phyloP scores from a whole-genome alignment of 768 basidiomycete genomes.

The Pleurotus giganteus region DNA sequence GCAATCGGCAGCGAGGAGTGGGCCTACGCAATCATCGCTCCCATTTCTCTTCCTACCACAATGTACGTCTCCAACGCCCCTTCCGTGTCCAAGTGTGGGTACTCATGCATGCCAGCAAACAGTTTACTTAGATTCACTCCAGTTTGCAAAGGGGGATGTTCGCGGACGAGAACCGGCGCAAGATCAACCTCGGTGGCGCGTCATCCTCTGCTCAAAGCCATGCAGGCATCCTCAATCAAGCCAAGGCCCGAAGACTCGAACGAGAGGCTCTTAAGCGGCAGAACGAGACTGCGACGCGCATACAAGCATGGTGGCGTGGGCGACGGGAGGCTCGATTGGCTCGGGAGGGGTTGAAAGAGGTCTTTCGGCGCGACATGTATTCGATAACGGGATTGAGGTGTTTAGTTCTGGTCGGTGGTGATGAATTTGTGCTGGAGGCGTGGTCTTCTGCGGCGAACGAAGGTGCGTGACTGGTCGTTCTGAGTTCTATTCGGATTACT shows the following conservation, averaged over 20 bases:
- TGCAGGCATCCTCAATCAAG: conserved; percentile 57
- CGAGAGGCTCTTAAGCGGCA: conserved; percentile 52
- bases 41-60: no score
- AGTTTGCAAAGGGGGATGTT: no score
- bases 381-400: conserved; percentile 60
- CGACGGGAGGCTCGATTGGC: conserved; percentile 36
- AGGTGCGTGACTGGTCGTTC: background rate
- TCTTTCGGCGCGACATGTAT: conserved; percentile 52
- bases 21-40: no score
- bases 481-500: background rate
- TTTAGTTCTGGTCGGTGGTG: conserved; percentile 59
- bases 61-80: no score
- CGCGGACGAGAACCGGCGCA: conserved; percentile 51
- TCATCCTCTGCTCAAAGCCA: conserved; percentile 49
- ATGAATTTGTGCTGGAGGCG: conserved; percentile 41
- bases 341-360: conserved; percentile 40
- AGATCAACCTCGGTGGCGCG: conserved; percentile 77
- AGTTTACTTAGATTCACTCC: no score
- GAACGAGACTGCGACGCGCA: conserved; percentile 53
- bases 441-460: conserved; percentile 42
- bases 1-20: no score
- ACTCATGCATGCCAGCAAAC: no score
- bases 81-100: no score
- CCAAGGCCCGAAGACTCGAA: conserved; percentile 57
- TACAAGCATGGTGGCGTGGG: conserved; percentile 76